Conservation (phyloP, 1,284 basidiomycete genomes). For the Boletus smithii region DNA sequence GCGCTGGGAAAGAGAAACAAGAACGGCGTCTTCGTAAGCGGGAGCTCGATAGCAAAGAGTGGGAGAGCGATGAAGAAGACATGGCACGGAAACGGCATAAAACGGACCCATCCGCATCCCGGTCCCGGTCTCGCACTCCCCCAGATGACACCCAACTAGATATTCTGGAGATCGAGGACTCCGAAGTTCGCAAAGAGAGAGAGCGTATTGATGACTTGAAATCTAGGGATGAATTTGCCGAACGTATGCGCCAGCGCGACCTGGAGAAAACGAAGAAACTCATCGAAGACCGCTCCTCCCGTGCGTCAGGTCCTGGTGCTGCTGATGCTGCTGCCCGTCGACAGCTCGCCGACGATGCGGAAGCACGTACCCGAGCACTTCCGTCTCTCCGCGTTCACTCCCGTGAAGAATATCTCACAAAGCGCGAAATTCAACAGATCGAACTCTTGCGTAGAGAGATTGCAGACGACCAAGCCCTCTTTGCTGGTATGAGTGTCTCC, state of each 20-base stretch:
- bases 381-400: constrained; percentile 83
- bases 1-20: constrained; percentile 48
- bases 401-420: constrained; percentile 92
- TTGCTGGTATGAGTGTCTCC: constrained; percentile 85
- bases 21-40: constrained; percentile 75
- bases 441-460: constrained; percentile 93
- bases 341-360: constrained; percentile 81
- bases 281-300: constrained; percentile 89
- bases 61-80: constrained; percentile 88
- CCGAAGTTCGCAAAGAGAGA: constrained; percentile 66
- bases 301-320: constrained; percentile 58
- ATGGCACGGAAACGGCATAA: constrained; percentile 63
- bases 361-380: constrained; percentile 75
- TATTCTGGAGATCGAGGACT: constrained; percentile 57
- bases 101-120: constrained; percentile 40
- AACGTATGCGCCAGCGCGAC: constrained; percentile 83
- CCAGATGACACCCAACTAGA: constrained; percentile 38
- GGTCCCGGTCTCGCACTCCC: constrained; percentile 18
- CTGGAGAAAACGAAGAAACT: constrained; percentile 84
- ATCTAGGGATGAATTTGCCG: constrained; percentile 92
- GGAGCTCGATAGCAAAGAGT: constrained; percentile 74
- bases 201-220: constrained; percentile 77
- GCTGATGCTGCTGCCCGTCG: constrained; percentile 82
- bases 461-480: constrained; percentile 86
- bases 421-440: constrained; percentile 94